phyloP scores from a whole-genome alignment of 495 filamentous ascomycete species.

The Hyaloscypha variabilis region DNA sequence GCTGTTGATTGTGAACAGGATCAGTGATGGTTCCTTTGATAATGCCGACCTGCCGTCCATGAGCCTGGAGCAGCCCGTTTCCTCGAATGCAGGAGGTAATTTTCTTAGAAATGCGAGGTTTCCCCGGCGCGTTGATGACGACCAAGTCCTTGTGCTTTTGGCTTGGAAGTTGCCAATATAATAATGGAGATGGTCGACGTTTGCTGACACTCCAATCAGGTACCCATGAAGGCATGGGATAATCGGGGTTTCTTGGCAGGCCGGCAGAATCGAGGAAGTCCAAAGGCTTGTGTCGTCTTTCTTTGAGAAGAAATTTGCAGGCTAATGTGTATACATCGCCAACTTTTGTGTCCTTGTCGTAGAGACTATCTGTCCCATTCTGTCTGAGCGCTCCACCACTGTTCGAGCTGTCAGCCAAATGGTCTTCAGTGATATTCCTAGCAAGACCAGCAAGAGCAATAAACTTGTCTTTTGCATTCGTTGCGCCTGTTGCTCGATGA shows the following conservation, averaged over 20 bases:
- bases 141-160: slow-evolving; percentile 2
- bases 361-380: not conserved
- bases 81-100: not conserved
- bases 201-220: slow-evolving; percentile 7
- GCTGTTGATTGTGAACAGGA: no score
- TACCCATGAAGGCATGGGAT: slow-evolving; percentile 11
- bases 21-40: not conserved
- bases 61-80: not conserved
- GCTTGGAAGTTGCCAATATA: slow-evolving; percentile 8
- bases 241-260: not conserved
- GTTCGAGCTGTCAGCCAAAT: not conserved
- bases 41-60: not conserved
- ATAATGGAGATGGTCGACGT: not conserved
- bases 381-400: not conserved
- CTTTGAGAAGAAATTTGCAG: not conserved
- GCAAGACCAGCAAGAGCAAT: slow-evolving; percentile 5
- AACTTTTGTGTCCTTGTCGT: not conserved
- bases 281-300: not conserved
- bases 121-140: not conserved
- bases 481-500: slow-evolving; percentile 7
- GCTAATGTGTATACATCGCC: not conserved
- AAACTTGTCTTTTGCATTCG: slow-evolving; percentile 6
- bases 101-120: not conserved
- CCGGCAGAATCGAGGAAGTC: slow-evolving; percentile 12
- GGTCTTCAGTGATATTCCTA: not conserved